Evolutionary conservation across 345 rosid genomes (phyloP).

Genomic region (Angophora floribunda): DNA sequence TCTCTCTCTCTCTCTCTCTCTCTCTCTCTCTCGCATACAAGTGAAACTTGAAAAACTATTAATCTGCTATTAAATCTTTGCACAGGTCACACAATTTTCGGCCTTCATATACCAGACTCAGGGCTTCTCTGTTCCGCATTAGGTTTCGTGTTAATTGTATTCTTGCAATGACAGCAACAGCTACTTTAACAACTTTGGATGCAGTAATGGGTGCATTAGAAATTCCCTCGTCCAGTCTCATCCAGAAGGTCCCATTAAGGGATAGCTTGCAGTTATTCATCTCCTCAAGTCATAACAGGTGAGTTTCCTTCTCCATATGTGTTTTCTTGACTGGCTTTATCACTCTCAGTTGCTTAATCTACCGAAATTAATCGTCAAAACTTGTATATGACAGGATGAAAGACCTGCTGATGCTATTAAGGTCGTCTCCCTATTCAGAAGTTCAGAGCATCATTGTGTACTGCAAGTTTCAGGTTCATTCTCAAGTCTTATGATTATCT

Average conservation of each 20-base stretch:
- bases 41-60: not conserved
- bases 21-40: not conserved
- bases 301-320: slow-evolving; percentile 6
- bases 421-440: slow-evolving; percentile 58
- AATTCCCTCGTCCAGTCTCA: slow-evolving; percentile 72
- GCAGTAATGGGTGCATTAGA: slow-evolving; percentile 86
- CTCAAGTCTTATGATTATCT: not conserved
- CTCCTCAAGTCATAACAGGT: slow-evolving; percentile 71
- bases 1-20: too few relatives aligned
- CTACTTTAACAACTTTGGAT: slow-evolving; percentile 56
- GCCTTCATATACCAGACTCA: slow-evolving; percentile 92
- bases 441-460: slow-evolving; percentile 74
- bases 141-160: slow-evolving; percentile 57
- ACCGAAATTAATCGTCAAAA: not conserved
- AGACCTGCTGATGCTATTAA: slow-evolving; percentile 63
- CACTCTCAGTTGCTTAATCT: not conserved
- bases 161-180: slow-evolving; percentile 99
- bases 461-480: slow-evolving; percentile 91
- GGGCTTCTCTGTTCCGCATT: slow-evolving; percentile 69
- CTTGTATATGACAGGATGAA: slow-evolving; percentile 49
- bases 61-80: slow-evolving; percentile 1
- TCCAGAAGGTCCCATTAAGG: slow-evolving; percentile 58
- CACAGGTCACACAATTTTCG: slow-evolving; percentile 96
- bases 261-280: slow-evolving; percentile 75
- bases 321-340: not conserved